Evolutionary conservation across 768 basidiomycete genomes (phyloP).

Genomic region (Lentinula guzmanii): DNA sequence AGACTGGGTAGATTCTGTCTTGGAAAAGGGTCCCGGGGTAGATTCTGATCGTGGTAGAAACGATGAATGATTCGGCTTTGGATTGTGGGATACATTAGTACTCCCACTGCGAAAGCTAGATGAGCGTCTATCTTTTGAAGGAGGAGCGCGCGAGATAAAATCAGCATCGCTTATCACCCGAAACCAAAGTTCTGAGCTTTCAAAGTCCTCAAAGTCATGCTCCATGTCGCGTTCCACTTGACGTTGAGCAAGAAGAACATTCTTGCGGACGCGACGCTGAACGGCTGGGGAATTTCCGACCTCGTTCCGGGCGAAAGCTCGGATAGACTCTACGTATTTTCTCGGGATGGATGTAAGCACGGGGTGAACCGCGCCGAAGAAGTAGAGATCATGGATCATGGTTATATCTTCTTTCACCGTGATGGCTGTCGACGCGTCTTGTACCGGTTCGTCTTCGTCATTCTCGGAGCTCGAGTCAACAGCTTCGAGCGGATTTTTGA

Average conservation of each 20-base stretch:
- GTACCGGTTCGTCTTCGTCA: constrained; percentile 47
- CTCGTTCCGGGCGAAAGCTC: constrained; percentile 52
- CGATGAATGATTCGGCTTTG: constrained; percentile 13
- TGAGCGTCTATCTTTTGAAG: constrained; percentile 8
- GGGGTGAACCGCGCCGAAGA: constrained; percentile 55
- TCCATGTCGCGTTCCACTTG: constrained; percentile 89
- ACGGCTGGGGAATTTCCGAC: constrained; percentile 33
- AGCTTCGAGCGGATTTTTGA: constrained; percentile 92
- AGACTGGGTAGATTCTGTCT: constrained; percentile 35
- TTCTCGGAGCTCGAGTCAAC: constrained; percentile 69
- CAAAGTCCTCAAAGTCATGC: constrained; percentile 87
- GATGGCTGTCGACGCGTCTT: constrained; percentile 46
- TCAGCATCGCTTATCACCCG: constrained; percentile 75
- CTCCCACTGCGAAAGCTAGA: constrained; percentile 10
- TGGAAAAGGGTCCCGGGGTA: constrained; percentile 29
- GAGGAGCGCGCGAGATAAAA: constrained; percentile 20
- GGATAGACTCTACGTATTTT: constrained; percentile 68
- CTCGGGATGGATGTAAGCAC: constrained; percentile 59
- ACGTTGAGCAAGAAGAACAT: constrained; percentile 78
- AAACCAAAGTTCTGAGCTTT: constrained; percentile 87
- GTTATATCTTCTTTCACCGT: constrained; percentile 82
- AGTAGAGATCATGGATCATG: constrained; percentile 87
- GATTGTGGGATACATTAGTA: constrained; percentile 7
- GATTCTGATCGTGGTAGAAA: constrained; percentile 27
- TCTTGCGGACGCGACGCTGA: constrained; percentile 59